A percentile compares a stretch with the other conserved stretches of the same genome.
phyloP scores from a whole-genome alignment of 2,329 filamentous ascomycete genomes.

The Aspergillaceae sp. region DNA sequence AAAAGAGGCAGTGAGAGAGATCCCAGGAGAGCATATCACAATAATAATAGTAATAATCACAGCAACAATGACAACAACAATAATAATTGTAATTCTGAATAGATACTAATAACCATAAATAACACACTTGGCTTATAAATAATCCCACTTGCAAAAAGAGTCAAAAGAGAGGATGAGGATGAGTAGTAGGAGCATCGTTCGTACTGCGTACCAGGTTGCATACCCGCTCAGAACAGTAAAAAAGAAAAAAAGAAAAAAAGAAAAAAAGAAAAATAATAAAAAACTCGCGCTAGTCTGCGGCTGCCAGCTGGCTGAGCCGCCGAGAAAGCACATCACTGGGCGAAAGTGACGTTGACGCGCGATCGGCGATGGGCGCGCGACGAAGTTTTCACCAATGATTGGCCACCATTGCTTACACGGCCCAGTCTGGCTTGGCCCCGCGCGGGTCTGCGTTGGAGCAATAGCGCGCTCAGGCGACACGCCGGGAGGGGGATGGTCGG shows the following conservation, averaged over 20 bases:
- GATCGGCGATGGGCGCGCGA: conserved; percentile 29
- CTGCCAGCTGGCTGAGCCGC: conserved; percentile 20
- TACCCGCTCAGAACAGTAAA: not conserved
- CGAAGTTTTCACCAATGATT: conserved; percentile 9
- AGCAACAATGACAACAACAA: too few relatives aligned
- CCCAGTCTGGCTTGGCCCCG: conserved; percentile 12
- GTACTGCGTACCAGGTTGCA: not conserved
- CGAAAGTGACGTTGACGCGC: conserved; percentile 25
- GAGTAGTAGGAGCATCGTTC: not conserved
- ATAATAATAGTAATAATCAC: too few relatives aligned
- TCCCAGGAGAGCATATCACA: too few relatives aligned
- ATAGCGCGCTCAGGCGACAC: conserved; percentile 23
- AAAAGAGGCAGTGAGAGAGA: too few relatives aligned
- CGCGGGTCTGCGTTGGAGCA: conserved; percentile 19
- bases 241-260: not conserved
- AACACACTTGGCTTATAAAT: too few relatives aligned
- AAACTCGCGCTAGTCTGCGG: conserved; percentile 11
- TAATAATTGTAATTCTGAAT: too few relatives aligned
- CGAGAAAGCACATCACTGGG: conserved; percentile 8
- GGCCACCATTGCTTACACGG: conserved; percentile 8
- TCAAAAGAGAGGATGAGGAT: too few relatives aligned
- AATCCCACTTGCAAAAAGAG: too few relatives aligned
- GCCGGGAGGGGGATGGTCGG: conserved; percentile 11
- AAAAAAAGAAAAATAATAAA: not conserved
- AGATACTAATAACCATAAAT: too few relatives aligned